Evolutionary conservation across 257 asterid genomes (phyloP).

Genomic region (Solanum sparsipilum): DNA sequence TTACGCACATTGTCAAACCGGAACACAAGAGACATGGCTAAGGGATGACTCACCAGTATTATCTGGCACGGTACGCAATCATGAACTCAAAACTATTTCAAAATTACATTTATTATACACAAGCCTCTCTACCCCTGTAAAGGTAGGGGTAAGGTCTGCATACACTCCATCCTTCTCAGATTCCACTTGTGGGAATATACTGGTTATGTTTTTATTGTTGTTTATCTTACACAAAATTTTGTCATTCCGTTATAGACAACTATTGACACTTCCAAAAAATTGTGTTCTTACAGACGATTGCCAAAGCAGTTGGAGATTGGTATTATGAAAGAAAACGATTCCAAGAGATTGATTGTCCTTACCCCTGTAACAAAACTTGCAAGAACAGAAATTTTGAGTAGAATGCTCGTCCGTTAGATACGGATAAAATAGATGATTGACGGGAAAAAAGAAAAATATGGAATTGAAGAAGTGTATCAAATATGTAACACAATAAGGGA

Average conservation of each 20-base stretch:
- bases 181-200: background rate
- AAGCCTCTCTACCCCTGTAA: background rate
- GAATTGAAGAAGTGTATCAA: no score
- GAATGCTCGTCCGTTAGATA: constrained; percentile 11
- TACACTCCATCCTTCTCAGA: no score
- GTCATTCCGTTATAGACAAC: background rate
- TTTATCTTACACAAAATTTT: background rate
- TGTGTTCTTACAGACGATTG: constrained; percentile 47
- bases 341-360: constrained; percentile 72
- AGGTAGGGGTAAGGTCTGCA: background rate
- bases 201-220: background rate
- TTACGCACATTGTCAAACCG: constrained; percentile 84
- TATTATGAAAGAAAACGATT: constrained; percentile 58
- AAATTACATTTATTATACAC: background rate
- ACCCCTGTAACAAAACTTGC: constrained; percentile 85
- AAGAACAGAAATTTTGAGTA: constrained; percentile 58
- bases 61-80: constrained; percentile 33
- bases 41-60: constrained; percentile 51
- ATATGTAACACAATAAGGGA: no score
- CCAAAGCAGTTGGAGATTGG: constrained; percentile 90
- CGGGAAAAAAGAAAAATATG: no score
- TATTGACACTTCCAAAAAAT: background rate
- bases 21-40: constrained; percentile 71
- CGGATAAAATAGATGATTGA: background rate
- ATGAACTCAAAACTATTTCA: background rate